These are phyloP conservation scores for Ustilago shanxiensis DNA, from an alignment of 1,284 basidiomycete genomes.

Conservation along the genomic window DNA sequence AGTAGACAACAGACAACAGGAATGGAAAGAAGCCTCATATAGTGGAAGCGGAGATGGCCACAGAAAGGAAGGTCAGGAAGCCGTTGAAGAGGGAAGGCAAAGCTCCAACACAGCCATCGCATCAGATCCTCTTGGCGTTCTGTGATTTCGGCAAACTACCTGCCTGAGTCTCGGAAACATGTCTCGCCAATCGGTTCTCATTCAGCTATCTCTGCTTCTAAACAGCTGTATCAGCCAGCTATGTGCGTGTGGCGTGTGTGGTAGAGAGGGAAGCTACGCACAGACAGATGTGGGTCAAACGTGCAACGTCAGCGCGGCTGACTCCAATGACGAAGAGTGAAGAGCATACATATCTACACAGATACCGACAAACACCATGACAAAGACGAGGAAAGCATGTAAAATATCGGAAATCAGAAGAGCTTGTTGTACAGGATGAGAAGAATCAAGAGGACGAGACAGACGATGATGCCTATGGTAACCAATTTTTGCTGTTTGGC, in stretches of 20 bases:
- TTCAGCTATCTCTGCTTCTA: neutral
- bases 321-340: neutral
- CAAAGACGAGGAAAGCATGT: neutral
- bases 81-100: constrained; percentile 3
- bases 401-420: constrained; percentile 21
- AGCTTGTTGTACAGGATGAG: constrained; percentile 69
- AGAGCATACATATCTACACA: neutral
- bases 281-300: no score
- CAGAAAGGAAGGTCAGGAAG: neutral
- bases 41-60: neutral
- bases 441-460: constrained; percentile 68
- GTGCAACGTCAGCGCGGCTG: no score
- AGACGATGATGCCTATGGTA: constrained; percentile 64
- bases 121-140: constrained; percentile 42
- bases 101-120: constrained; percentile 12
- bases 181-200: neutral
- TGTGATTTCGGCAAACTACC: no score
- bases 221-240: no score
- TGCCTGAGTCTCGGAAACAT: neutral
- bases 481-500: constrained; percentile 69
- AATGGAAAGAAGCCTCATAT: constrained; percentile 10
- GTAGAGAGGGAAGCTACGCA: no score
- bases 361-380: constrained; percentile 8
- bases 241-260: no score
- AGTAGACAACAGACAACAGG: constrained; percentile 14